A percentile compares a stretch with the other conserved stretches of the same genome.
Evolutionary conservation across 2,329 filamentous ascomycete genomes (phyloP).

Genomic region (Diaporthe eres): DNA sequence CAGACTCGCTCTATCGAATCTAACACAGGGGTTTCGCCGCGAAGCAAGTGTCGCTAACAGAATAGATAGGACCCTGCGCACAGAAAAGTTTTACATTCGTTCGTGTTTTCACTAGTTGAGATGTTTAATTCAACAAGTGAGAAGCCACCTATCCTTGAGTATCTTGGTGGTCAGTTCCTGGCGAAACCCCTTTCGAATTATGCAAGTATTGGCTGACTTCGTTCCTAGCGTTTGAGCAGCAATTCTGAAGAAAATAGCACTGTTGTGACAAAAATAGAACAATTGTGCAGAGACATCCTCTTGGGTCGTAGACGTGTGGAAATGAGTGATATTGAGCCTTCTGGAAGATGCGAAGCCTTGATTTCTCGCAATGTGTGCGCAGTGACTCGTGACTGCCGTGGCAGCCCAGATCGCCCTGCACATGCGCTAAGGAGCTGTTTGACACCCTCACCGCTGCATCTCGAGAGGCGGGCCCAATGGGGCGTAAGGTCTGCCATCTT

Average conservation of each 20-base stretch:
- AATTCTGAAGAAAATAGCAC: background rate
- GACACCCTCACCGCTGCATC: slow-evolving; percentile 15
- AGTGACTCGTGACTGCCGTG: background rate
- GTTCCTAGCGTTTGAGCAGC: background rate
- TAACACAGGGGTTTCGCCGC: background rate
- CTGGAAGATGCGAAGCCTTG: background rate
- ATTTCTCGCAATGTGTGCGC: background rate
- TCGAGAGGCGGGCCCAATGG: background rate
- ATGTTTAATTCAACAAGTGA: background rate
- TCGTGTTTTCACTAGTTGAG: background rate
- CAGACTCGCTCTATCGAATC: no score
- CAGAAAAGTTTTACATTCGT: background rate
- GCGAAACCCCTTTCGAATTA: background rate
- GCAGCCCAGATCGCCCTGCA: background rate
- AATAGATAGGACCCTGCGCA: background rate
- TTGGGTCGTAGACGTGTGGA: background rate
- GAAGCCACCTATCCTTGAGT: background rate
- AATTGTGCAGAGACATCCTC: background rate
- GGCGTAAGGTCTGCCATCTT: background rate
- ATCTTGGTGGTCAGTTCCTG: background rate
- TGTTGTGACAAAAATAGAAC: background rate
- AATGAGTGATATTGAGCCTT: background rate
- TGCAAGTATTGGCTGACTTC: background rate
- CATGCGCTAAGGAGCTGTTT: background rate
- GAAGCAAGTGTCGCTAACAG: background rate